A percentile compares a stretch with the other conserved stretches of the same genome.
Conservation (phyloP, 352 stramenopile species). For the Globisporangium radiosum region DNA sequence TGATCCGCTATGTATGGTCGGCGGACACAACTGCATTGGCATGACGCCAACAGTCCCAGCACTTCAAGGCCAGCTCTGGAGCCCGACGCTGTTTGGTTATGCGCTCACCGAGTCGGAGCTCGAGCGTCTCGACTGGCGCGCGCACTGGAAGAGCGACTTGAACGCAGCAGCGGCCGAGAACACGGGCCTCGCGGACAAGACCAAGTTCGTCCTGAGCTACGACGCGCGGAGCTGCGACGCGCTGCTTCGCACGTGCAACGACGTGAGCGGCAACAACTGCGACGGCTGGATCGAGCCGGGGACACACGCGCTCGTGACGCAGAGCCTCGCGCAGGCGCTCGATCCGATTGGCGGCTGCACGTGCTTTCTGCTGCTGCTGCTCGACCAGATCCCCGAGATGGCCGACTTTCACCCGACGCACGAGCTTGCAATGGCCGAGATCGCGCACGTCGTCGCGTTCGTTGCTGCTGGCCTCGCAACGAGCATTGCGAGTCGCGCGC, state of each 20-base stretch:
- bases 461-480: slow-evolving; percentile 43
- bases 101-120: slow-evolving; percentile 58
- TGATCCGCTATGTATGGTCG: slow-evolving; percentile 57
- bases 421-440: slow-evolving; percentile 62
- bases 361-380: slow-evolving; percentile 61
- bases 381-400: slow-evolving; percentile 76
- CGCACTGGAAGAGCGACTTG: slow-evolving; percentile 69
- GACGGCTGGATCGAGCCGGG: slow-evolving; percentile 64
- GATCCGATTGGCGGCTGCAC: slow-evolving; percentile 62
- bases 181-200: slow-evolving; percentile 53
- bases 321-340: slow-evolving; percentile 57
- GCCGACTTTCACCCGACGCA: slow-evolving; percentile 69
- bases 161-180: slow-evolving; percentile 61
- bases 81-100: slow-evolving; percentile 67
- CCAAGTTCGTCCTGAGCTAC: slow-evolving; percentile 76
- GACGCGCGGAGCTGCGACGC: slow-evolving; percentile 66
- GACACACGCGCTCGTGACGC: slow-evolving; percentile 54
- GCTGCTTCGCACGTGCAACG: slow-evolving; percentile 46
- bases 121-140: slow-evolving; percentile 63
- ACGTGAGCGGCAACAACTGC: slow-evolving; percentile 71
- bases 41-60: slow-evolving; percentile 37
- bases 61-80: slow-evolving; percentile 69
- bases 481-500: slow-evolving; percentile 58
- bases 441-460: slow-evolving; percentile 56
- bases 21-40: slow-evolving; percentile 68